Evolutionary conservation across 495 filamentous ascomycete species (phyloP).

Genomic region (Lasiosphaeriaceae sp.): DNA sequence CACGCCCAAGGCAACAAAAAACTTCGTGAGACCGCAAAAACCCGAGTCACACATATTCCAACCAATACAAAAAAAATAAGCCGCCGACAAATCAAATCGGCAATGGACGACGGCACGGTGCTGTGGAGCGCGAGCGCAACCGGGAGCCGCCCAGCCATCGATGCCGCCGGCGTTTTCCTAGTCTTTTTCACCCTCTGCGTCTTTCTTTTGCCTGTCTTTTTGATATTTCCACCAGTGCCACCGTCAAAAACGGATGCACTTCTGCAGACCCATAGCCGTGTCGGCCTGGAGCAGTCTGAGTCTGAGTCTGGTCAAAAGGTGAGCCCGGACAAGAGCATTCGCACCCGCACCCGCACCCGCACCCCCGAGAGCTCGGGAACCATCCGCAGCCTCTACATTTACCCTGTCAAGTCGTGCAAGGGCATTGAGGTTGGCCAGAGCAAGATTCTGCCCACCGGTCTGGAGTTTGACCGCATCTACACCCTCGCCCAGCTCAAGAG

Average conservation of each 20-base stretch:
- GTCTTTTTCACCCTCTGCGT: conserved; percentile 41
- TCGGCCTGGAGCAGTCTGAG: conserved; percentile 36
- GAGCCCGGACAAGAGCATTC: conserved; percentile 3
- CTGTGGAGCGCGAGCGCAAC: conserved; percentile 5
- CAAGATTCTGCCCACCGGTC: conserved; percentile 64
- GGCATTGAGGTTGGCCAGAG: conserved; percentile 69
- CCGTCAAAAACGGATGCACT: conserved; percentile 46
- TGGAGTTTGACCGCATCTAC: conserved; percentile 83
- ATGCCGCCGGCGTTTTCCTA: conserved; percentile 34
- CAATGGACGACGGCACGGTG: conserved; percentile 1
- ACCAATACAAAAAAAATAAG: too few species aligned
- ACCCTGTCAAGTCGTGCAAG: conserved; percentile 83
- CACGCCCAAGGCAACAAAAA: too few species aligned
- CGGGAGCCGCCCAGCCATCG: conserved; percentile 21
- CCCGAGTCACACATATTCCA: not conserved
- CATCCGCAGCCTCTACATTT: conserved; percentile 79
- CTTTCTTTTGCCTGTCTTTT: conserved; percentile 44
- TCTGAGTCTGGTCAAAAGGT: conserved; percentile 28
- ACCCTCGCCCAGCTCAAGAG: conserved; percentile 68
- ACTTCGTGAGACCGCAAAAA: not conserved
- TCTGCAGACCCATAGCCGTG: conserved; percentile 38
- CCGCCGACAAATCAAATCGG: not conserved
- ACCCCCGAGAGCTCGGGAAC: conserved; percentile 21
- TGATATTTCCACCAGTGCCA: conserved; percentile 43
- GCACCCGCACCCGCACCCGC: too few species aligned